Conservation (phyloP, 1,284 basidiomycete species). For the Schizopora paradoxa region DNA sequence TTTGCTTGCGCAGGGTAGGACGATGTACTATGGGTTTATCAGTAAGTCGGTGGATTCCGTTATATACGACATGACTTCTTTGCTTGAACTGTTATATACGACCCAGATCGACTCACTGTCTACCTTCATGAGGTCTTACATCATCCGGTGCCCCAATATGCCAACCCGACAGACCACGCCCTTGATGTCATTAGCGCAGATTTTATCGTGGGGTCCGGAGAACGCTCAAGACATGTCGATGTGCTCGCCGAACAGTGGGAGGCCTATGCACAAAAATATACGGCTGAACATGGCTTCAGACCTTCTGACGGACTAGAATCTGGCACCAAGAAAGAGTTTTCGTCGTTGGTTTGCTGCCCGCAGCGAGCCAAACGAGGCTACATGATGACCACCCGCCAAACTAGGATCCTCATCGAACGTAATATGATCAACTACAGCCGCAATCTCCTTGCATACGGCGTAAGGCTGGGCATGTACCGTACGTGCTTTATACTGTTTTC, state of each 20-base stretch:
- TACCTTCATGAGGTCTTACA: conserved; percentile 39
- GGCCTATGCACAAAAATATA: conserved; percentile 12
- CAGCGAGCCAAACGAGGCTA: too few species aligned
- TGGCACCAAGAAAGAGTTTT: too few species aligned
- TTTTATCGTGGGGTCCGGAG: conserved; percentile 23
- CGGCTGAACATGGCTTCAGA: background rate
- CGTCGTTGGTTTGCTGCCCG: too few species aligned
- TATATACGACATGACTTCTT: background rate
- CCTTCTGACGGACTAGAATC: too few species aligned
- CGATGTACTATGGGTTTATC: conserved; percentile 42
- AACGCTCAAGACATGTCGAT: conserved; percentile 27
- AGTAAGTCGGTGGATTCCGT: conserved; percentile 20
- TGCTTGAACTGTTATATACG: background rate
- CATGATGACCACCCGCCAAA: too few species aligned
- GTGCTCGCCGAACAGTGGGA: conserved; percentile 15
- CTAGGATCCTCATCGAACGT: conserved; percentile 21
- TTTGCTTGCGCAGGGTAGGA: conserved; percentile 47
- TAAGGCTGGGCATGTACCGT: conserved; percentile 55
- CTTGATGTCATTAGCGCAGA: conserved; percentile 39
- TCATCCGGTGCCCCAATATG: conserved; percentile 34
- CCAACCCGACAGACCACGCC: conserved; percentile 45
- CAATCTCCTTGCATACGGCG: conserved; percentile 59
- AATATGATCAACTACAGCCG: conserved; percentile 29
- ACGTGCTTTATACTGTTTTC: conserved; percentile 22
- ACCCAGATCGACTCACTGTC: conserved; percentile 26